Evolutionary conservation across 345 rosid genomes (phyloP).

Genomic region (Arabidopsis suecica): DNA sequence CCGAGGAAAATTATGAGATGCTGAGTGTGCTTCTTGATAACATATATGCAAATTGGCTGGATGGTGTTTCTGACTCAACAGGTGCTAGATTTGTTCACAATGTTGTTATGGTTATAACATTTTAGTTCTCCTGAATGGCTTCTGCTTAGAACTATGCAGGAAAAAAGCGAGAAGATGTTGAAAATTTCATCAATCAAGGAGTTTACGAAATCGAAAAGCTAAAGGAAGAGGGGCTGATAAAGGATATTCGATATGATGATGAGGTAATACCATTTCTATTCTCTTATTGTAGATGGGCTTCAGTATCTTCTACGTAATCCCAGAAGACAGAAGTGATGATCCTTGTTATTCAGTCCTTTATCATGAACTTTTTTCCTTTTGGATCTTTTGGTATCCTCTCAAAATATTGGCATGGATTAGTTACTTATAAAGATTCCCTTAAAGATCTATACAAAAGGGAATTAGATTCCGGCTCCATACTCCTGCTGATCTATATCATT

Average conservation of each 20-base stretch:
- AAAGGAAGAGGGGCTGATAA: slow-evolving; percentile 89
- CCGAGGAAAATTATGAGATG: slow-evolving; percentile 96
- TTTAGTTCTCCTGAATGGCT: slow-evolving; percentile 40
- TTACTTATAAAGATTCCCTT: background rate
- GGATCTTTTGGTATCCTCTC: slow-evolving; percentile 23
- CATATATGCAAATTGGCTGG: slow-evolving; percentile 93
- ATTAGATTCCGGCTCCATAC: background rate
- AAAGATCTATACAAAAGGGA: background rate
- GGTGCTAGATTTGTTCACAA: slow-evolving; percentile 55
- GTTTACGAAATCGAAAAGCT: slow-evolving; percentile 82
- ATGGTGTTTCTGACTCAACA: slow-evolving; percentile 72
- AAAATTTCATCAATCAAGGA: slow-evolving; percentile 86
- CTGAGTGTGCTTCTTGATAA: slow-evolving; percentile 85
- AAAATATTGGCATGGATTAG: background rate
- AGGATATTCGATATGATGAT: slow-evolving; percentile 79
- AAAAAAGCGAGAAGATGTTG: slow-evolving; percentile 76
- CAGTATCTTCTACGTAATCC: background rate
- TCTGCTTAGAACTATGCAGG: slow-evolving; percentile 60
- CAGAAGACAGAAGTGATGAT: slow-evolving; percentile 9
- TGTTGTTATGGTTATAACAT: slow-evolving; percentile 31
- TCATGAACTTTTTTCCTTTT: slow-evolving; percentile 23
- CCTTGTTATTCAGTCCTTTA: slow-evolving; percentile 1
- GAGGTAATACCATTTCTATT: slow-evolving; percentile 58
- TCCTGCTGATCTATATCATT: slow-evolving; percentile 16
- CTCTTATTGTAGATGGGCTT: background rate